Evolutionary conservation across 1,284 basidiomycete species (phyloP).

Genomic region (Tilletia walkeri): DNA sequence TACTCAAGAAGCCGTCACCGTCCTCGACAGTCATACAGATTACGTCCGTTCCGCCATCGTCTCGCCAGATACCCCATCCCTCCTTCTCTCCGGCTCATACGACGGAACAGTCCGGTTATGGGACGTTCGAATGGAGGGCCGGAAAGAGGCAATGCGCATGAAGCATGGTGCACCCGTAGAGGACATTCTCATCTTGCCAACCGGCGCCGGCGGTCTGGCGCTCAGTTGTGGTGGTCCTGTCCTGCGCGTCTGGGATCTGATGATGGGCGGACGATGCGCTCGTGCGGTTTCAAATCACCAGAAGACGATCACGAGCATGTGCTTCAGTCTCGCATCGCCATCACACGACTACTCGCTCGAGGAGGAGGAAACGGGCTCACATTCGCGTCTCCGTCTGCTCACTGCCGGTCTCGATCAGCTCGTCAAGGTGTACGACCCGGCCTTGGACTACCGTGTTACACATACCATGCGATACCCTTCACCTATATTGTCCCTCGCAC

Average conservation of each 20-base stretch:
- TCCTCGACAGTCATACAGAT: conserved; percentile 82
- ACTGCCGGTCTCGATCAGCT: conserved; percentile 92
- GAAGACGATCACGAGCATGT: conserved; percentile 87
- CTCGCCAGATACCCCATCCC: conserved; percentile 74
- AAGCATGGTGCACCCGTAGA: conserved; percentile 71
- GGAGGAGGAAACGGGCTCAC: conserved; percentile 57
- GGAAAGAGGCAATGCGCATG: conserved; percentile 50
- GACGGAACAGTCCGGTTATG: conserved; percentile 87
- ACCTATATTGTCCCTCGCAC: conserved; percentile 83
- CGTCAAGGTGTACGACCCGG: conserved; percentile 91
- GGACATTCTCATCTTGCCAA: conserved; percentile 88
- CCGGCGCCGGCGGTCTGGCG: conserved; percentile 71
- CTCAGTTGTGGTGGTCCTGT: conserved; percentile 88
- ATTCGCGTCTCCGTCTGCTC: conserved; percentile 66
- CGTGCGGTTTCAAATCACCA: conserved; percentile 74
- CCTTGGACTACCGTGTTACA: conserved; percentile 75
- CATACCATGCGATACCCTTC: conserved; percentile 99
- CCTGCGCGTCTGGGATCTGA: conserved; percentile 89
- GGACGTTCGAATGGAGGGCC: conserved; percentile 66
- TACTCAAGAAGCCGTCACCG: conserved; percentile 75
- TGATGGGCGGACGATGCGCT: conserved; percentile 72
- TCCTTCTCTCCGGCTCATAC: conserved; percentile 90
- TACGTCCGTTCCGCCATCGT: conserved; percentile 92
- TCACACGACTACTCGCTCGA: neutral
- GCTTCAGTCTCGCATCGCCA: conserved; percentile 36